Evolutionary conservation across 768 basidiomycete genomes (phyloP).

Genomic region (Cystofilobasidium bisporidii): DNA sequence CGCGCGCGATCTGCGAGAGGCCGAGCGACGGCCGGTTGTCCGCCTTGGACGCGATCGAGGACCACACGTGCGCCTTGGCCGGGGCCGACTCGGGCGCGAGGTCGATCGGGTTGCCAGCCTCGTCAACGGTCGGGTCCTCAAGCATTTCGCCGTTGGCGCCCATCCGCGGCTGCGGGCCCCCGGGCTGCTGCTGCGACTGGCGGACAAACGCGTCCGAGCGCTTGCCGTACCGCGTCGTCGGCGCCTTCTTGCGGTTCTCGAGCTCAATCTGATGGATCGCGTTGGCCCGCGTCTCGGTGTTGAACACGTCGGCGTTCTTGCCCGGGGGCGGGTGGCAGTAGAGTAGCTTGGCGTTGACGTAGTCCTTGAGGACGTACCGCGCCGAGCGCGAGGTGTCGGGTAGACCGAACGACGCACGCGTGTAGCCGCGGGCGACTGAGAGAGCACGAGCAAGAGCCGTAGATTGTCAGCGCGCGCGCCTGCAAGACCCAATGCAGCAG

Average conservation of each 20-base stretch:
- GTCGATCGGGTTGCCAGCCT: conserved; percentile 33
- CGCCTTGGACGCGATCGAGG: conserved; percentile 24
- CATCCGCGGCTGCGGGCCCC: background rate
- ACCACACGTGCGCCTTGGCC: conserved; percentile 28
- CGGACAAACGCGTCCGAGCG: conserved; percentile 74
- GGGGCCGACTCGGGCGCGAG: conserved; percentile 27
- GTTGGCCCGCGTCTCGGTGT: conserved; percentile 54
- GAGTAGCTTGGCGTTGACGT: conserved; percentile 84
- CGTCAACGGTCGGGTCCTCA: conserved; percentile 33
- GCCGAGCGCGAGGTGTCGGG: conserved; percentile 93
- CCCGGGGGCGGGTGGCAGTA: conserved; percentile 73
- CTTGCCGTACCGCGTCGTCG: conserved; percentile 73
- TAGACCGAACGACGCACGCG: conserved; percentile 87
- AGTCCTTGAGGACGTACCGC: conserved; percentile 88
- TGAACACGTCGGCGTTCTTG: conserved; percentile 58
- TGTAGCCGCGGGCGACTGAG: conserved; percentile 93
- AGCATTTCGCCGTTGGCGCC: conserved; percentile 33
- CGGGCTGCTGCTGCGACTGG: conserved; percentile 37
- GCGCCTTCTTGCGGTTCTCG: conserved; percentile 76
- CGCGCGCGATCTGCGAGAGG: conserved; percentile 45
- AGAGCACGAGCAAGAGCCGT: too few species aligned
- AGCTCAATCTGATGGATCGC: conserved; percentile 49
- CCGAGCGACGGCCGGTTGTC: conserved; percentile 43
- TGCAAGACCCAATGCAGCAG: too few species aligned
- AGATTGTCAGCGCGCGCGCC: too few species aligned